Conservation (phyloP, 2,329 filamentous ascomycete species). For the Fusarium secorum region DNA sequence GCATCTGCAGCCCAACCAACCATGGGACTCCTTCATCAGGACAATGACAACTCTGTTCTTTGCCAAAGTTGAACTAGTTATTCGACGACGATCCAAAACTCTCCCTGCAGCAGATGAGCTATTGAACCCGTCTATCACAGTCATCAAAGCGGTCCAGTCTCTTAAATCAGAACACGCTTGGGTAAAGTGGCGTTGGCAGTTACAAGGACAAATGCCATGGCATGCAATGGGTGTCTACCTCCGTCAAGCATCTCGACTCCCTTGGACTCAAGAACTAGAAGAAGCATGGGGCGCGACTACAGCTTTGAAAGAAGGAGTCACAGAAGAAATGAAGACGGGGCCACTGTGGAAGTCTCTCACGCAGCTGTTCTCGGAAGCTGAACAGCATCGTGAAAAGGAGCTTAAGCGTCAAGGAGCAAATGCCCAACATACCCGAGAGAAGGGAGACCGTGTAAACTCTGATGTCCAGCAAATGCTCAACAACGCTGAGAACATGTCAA, state of each 20-base stretch:
- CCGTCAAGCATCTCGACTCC: conserved; percentile 25
- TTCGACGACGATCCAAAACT: conserved; percentile 16
- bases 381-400: conserved; percentile 19
- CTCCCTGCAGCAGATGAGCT: not conserved
- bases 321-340: conserved; percentile 10
- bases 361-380: conserved; percentile 3
- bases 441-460: not conserved
- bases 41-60: conserved; percentile 40
- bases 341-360: conserved; percentile 30
- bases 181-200: conserved; percentile 43
- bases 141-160: conserved; percentile 32
- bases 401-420: conserved; percentile 2
- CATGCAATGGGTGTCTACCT: conserved; percentile 39
- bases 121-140: conserved; percentile 12
- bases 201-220: conserved; percentile 42
- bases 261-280: conserved; percentile 38
- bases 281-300: conserved; percentile 30
- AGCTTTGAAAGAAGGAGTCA: not conserved
- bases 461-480: conserved; percentile 13
- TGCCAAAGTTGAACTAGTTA: conserved; percentile 39
- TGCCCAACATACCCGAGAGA: not conserved
- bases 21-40: conserved; percentile 29
- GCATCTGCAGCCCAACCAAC: not conserved
- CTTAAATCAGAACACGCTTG: conserved; percentile 36
- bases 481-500: not conserved